phyloP scores from a whole-genome alignment of 2,329 filamentous ascomycete genomes.

The Ophiostoma sp. region DNA sequence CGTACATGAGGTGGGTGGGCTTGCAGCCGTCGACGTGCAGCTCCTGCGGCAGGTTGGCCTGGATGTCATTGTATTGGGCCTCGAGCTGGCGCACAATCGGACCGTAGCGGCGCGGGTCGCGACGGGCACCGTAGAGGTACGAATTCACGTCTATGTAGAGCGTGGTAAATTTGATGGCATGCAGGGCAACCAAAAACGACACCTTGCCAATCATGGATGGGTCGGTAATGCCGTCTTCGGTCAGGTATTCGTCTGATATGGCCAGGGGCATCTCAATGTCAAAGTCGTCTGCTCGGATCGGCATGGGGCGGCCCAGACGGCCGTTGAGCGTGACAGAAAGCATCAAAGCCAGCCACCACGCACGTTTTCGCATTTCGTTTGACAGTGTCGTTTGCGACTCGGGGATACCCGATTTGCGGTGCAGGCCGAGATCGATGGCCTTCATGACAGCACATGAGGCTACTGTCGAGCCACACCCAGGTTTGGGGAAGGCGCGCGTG shows the following conservation, averaged over 20 bases:
- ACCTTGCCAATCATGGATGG: slow-evolving; percentile 42
- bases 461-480: slow-evolving; percentile 67
- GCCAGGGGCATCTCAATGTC: slow-evolving; percentile 71
- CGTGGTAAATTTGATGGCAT: slow-evolving; percentile 59
- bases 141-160: slow-evolving; percentile 69
- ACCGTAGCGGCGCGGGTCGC: slow-evolving; percentile 59
- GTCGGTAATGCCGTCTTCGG: slow-evolving; percentile 56
- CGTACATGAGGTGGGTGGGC: slow-evolving; percentile 44
- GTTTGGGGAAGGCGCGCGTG: slow-evolving; percentile 72
- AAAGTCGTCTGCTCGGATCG: slow-evolving; percentile 66
- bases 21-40: slow-evolving; percentile 46
- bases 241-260: slow-evolving; percentile 65
- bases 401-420: slow-evolving; percentile 58
- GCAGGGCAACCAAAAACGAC: slow-evolving; percentile 60
- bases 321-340: slow-evolving; percentile 66
- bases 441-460: slow-evolving; percentile 59
- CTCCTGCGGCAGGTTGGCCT: slow-evolving; percentile 57
- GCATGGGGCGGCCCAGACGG: slow-evolving; percentile 72
- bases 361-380: slow-evolving; percentile 70
- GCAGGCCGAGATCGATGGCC: slow-evolving; percentile 69
- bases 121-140: slow-evolving; percentile 66
- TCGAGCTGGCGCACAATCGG: slow-evolving; percentile 61
- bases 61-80: slow-evolving; percentile 57
- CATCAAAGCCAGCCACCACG: slow-evolving; percentile 68
- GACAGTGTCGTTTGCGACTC: slow-evolving; percentile 52